Evolutionary conservation across 805 yeast species (phyloP).

Genomic region (Tetrapisispora fleetii): DNA sequence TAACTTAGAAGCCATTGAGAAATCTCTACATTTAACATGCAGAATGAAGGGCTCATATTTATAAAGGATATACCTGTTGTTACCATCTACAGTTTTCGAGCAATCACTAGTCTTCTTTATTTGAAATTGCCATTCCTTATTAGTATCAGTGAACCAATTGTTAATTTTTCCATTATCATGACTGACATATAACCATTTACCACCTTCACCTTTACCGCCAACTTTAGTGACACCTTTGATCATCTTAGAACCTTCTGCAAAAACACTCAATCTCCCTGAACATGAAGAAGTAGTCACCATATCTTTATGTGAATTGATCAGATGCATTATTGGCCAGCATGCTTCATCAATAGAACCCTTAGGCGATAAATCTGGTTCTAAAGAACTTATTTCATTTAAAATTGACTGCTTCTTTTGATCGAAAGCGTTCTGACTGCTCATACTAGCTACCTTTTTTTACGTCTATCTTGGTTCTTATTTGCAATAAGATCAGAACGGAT

Average conservation of each 20-base stretch:
- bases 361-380: slow-evolving; percentile 62
- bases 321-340: slow-evolving; percentile 60
- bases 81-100: slow-evolving; percentile 4
- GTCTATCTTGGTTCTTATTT: background rate
- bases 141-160: slow-evolving; percentile 37
- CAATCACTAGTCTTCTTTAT: background rate
- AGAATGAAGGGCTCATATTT: slow-evolving; percentile 81
- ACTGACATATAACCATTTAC: slow-evolving; percentile 73
- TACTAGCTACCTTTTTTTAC: background rate
- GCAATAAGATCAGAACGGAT: no score
- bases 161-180: slow-evolving; percentile 46
- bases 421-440: slow-evolving; percentile 38
- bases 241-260: slow-evolving; percentile 58
- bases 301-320: slow-evolving; percentile 52
- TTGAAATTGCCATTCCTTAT: slow-evolving; percentile 15
- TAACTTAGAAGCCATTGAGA: slow-evolving; percentile 46
- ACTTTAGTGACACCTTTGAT: slow-evolving; percentile 31
- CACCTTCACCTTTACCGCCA: slow-evolving; percentile 82
- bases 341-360: slow-evolving; percentile 75
- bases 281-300: slow-evolving; percentile 86
- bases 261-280: slow-evolving; percentile 78
- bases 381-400: slow-evolving; percentile 39
- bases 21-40: slow-evolving; percentile 69
- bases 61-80: slow-evolving; percentile 51
- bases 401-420: slow-evolving; percentile 55